phyloP scores from a whole-genome alignment of 228 moss, liverwort and hornwort genomes.

The Sphagnum magellanicum region DNA sequence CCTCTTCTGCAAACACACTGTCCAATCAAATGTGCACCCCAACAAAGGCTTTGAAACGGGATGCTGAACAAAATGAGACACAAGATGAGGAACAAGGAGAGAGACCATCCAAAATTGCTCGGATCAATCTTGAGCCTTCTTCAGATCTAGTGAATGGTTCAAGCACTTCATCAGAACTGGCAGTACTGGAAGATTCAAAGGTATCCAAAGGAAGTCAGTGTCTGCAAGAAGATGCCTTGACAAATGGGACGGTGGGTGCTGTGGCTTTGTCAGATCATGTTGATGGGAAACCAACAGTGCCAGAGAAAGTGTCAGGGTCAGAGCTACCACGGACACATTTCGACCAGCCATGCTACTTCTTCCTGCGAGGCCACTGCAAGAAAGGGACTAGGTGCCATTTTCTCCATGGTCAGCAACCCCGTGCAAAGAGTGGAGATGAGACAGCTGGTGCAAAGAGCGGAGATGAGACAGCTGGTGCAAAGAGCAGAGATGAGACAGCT shows the following conservation, averaged over 20 bases:
- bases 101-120: too few species aligned
- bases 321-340: slow-evolving; percentile 12
- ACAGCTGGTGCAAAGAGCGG: slow-evolving; percentile 3
- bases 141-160: too few species aligned
- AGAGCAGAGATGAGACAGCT: too few species aligned
- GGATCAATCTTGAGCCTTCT: too few species aligned
- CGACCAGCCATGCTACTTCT: slow-evolving; percentile 39
- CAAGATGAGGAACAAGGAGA: slow-evolving; percentile 20
- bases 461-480: too few species aligned
- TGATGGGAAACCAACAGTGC: too few species aligned
- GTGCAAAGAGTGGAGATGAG: slow-evolving; percentile 15
- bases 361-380: slow-evolving; percentile 60
- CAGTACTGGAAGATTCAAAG: not conserved
- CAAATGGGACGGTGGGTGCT: not conserved
- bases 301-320: not conserved
- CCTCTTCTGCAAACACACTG: not conserved
- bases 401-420: slow-evolving; percentile 36
- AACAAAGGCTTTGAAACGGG: not conserved
- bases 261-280: not conserved
- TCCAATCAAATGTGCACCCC: slow-evolving; percentile 4
- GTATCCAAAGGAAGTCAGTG: not conserved
- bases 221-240: slow-evolving; percentile 1
- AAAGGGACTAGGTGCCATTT: slow-evolving; percentile 68
- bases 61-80: not conserved
- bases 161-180: not conserved